phyloP scores from a whole-genome alignment of 495 filamentous ascomycete species.

The Hypoxylon lenormandii region DNA sequence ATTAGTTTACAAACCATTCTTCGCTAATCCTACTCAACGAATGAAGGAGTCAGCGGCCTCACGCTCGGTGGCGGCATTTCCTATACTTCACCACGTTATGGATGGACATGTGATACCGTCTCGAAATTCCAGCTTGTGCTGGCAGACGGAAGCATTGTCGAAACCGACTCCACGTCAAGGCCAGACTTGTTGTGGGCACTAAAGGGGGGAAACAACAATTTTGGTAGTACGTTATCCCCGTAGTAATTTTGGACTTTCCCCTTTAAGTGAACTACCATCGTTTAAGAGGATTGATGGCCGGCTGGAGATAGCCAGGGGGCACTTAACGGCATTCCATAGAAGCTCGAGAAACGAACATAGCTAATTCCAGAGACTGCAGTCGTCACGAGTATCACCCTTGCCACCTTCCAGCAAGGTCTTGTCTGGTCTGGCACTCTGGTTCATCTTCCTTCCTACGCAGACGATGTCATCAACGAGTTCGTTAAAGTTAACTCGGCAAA shows the following conservation, averaged over 20 bases:
- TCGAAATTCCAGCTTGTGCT: slow-evolving; percentile 69
- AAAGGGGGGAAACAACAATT: slow-evolving; percentile 67
- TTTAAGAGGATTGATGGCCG: no score
- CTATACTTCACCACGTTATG: slow-evolving; percentile 60
- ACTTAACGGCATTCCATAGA: no score
- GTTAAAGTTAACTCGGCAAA: slow-evolving; percentile 29
- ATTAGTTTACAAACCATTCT: no score
- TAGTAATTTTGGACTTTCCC: no score
- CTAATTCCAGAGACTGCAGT: no score
- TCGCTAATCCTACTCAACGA: not conserved
- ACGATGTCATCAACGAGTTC: slow-evolving; percentile 20
- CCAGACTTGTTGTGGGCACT: slow-evolving; percentile 66
- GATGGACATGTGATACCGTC: slow-evolving; percentile 66
- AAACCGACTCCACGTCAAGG: slow-evolving; percentile 54
- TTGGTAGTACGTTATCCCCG: no score
- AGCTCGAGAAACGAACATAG: no score
- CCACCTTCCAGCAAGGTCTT: slow-evolving; percentile 43
- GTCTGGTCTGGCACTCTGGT: slow-evolving; percentile 21
- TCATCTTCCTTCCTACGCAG: not conserved
- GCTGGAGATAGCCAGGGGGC: no score
- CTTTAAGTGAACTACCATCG: no score
- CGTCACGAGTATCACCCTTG: slow-evolving; percentile 56
- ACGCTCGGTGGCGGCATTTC: slow-evolving; percentile 62
- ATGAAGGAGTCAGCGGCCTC: slow-evolving; percentile 56
- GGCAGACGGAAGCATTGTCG: slow-evolving; percentile 64